These are phyloP conservation scores for Exophiala sideris DNA, from an alignment of 2,329 filamentous ascomycete genomes.

Conservation along the genomic window DNA sequence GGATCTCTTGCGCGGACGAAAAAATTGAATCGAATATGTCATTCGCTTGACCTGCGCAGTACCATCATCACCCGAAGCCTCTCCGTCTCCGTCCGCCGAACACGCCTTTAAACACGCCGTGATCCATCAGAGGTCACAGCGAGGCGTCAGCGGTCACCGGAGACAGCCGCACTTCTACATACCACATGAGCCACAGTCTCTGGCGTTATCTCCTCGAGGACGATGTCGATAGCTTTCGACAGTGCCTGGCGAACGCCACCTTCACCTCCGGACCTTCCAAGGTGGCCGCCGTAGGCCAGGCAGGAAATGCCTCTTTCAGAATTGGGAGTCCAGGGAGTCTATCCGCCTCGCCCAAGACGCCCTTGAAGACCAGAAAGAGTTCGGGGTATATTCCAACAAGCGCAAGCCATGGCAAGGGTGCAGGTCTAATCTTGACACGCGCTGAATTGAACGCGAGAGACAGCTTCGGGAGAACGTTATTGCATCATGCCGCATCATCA, in stretches of 20 bases:
- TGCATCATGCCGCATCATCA: slow-evolving; percentile 81
- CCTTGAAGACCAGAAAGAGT: slow-evolving; percentile 29
- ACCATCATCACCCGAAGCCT: background rate
- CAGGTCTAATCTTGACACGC: slow-evolving; percentile 44
- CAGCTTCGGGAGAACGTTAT: slow-evolving; percentile 72
- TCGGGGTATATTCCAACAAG: slow-evolving; percentile 13
- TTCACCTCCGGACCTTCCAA: slow-evolving; percentile 37
- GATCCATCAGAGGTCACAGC: slow-evolving; percentile 78
- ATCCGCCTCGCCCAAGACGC: slow-evolving; percentile 44
- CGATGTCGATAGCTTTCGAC: slow-evolving; percentile 93
- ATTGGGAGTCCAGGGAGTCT: slow-evolving; percentile 38
- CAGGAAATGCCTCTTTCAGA: slow-evolving; percentile 43
- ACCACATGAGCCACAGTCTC: slow-evolving; percentile 90
- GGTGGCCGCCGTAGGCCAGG: slow-evolving; percentile 30
- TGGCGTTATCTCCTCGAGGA: slow-evolving; percentile 97
- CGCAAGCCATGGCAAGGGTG: slow-evolving; percentile 12
- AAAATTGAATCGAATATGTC: slow-evolving; percentile 11
- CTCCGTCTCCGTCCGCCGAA: slow-evolving; percentile 16
- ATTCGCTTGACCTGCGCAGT: slow-evolving; percentile 6
- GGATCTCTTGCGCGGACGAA: background rate
- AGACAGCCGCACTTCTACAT: slow-evolving; percentile 32
- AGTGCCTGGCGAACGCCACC: slow-evolving; percentile 72
- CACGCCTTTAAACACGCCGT: slow-evolving; percentile 88
- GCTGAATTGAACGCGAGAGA: slow-evolving; percentile 84
- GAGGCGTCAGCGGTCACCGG: slow-evolving; percentile 68